Base-by-base conservation (phyloP, 208 protist species). In the Porcisia hertigi region DNA sequence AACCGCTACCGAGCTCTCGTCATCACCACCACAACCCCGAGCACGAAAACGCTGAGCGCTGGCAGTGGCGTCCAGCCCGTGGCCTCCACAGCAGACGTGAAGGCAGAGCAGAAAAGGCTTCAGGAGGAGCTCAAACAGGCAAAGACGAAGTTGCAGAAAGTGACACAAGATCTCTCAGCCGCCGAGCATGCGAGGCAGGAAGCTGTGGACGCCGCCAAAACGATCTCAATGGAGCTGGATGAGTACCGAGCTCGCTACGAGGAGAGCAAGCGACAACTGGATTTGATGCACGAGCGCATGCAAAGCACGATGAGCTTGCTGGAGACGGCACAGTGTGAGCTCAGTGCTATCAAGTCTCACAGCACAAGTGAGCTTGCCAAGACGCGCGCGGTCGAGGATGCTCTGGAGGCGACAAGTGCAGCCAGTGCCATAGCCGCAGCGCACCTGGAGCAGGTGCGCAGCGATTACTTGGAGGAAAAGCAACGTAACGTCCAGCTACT, bases 401-500 rank as follows among this genome's bases (percentile, higher is more conserved):
- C 81, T n/a, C 70, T 81, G 25, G 80, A 85, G 66, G 79, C 69
- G 43, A 59, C 75, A 43, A 64, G 18, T 47, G 59, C 60, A 0
- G 73, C 65, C n/a, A 63, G 59, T 52, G 45, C 49, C 3, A 69
- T 6, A 53, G 47, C 36, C 86, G 45, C 71, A 12, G 69, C 80
- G 25, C 86, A 96, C 73, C 78, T 93, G 5, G 76, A 84, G 25
- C 65, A 86, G 41, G 71, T 78, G 43, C 88, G 88, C 30, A 79
- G 54, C 64, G 87, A 84, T 58, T 96, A 96, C 81, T 76, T 92
- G 14, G 64, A 75, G 34, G 91, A 96, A 69, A 96, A 96, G 79
- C 86, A 91, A 70, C 73, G 79, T n/a, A 96, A 90, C 52, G 86
- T 94, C 8, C 70, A 92, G 66, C 74, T 96, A n/a, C 83, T 96